Base-by-base conservation (phyloP, 2,329 filamentous ascomycete genomes). In the Penicillium sp. region DNA sequence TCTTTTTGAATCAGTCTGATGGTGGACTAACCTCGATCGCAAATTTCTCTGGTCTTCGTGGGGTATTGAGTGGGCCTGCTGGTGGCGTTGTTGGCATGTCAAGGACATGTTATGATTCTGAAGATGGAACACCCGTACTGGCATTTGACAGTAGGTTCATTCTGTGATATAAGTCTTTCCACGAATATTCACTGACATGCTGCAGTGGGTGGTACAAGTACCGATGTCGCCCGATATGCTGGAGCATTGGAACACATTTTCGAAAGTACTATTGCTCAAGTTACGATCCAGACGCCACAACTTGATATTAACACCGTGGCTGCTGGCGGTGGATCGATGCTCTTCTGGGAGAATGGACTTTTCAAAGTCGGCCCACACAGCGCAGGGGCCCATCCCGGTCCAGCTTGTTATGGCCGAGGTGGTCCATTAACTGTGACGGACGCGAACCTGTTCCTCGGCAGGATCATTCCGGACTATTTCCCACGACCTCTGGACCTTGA, bases 301-400 rank as follows among this genome's bases (percentile, higher is more conserved):
- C 82, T 96, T 0, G 91, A 96, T 68, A 96, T 96, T 76, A 96
- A 96, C 72, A 96, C 92, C 0, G 93, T 96, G 0, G 92, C 93
- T 3, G 92, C 92, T 3, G 92, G 92, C 48, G 93, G 93, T 58
- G 76, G 76, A n/a, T 78, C 75, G 1, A 76, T 76, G 19, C 80
- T 97, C 4, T 96, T 95, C 76, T 96, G 91, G 82, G 86, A 85
- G 59, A 96, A 96, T 63, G 91, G 92, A 0, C 79, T 96, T 0
- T 96, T 96, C 66, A 90, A 93, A 0, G 92, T 96, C 9, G 93
- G 93, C 0, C 93, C 93, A 0, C 91, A 96, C 68, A 95, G 90
- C 4, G 93, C 93, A 0, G 89, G 90, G 19, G 92, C 93, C 2
- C 91, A 96, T 69, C 93, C 93, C 0, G 93, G 93, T 0, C 93